Conservation (phyloP, 441 rosid species). For the Erysimum pusillum region DNA sequence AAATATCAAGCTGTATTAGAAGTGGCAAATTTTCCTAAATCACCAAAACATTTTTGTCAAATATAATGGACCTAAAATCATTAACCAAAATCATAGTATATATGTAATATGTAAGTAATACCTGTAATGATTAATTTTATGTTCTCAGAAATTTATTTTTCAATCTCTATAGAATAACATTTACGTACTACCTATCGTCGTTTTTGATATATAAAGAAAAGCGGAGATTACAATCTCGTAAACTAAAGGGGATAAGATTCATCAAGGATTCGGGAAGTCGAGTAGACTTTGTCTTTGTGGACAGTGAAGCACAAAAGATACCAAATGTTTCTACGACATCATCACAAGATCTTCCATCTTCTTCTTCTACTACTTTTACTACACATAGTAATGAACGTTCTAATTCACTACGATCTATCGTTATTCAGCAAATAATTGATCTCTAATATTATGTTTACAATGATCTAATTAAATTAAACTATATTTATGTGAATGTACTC, state of each 20-base stretch:
- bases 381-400: neutral
- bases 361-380: neutral
- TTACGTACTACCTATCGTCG: neutral
- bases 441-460: neutral
- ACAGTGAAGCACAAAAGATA: neutral
- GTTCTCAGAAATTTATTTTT: neutral
- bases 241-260: neutral
- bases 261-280: neutral
- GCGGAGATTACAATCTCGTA: neutral
- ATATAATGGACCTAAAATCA: too few relatives aligned
- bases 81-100: too few relatives aligned
- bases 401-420: neutral
- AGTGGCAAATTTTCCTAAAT: neutral
- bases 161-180: neutral
- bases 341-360: slow-evolving; percentile 7
- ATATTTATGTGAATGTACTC: neutral
- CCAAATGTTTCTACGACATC: neutral
- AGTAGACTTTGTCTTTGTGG: neutral
- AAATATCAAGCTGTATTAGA: neutral
- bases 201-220: neutral
- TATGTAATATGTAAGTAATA: too few relatives aligned
- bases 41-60: neutral
- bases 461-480: neutral
- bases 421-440: neutral
- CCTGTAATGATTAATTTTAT: neutral